Base-by-base conservation (phyloP, 129 eudicot species). In the Chrysanthemum seticuspe region DNA sequence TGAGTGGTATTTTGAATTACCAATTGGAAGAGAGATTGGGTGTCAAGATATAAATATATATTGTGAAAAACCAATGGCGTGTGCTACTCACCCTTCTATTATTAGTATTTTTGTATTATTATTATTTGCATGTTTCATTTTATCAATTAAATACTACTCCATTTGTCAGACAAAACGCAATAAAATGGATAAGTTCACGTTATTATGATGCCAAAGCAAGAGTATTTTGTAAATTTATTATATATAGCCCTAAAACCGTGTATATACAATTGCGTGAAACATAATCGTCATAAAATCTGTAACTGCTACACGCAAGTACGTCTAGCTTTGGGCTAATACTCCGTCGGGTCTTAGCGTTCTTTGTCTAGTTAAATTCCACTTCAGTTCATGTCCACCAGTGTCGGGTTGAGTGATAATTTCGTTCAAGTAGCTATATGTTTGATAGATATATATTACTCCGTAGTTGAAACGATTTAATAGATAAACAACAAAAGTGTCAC, bases 21-120 rank as follows among this genome's bases (percentile, higher is more conserved):
- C 10, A 40, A 40, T 40, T 40, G 47, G 47, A 40, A 40, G 47
- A 70, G 61, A 68, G 60, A 47, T 51, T 10, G 62, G 50, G 50
- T 49, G 10, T 70, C 55, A 51, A 69, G n/a, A 69, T 69, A 53
- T 52, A 2, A 11, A 68, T 68, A 69, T 25, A 69, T 69, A 69
- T 69, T 27, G 62, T 68, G 49, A 66, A 3, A 45, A 21, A 44
- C 36, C 25, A 73, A 18, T 80, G 54, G 67, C 87, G 82, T 83
- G 67, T 77, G 79, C 48, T 51, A 76, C 77, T 83, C 13, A 21
- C 66, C 74, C 56, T 65, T 74, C 74, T 76, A 47, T 72, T 64
- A 50, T 63, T 36, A 36, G 6, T 36, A 36, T 36, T 36, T 5
- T 36, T 36, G 1, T 13, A 5, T 53, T 15, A 5, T 3, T 11